These are phyloP conservation scores for Elongisporangium undulatum DNA, from an alignment of 352 stramenopile genomes.

Conservation along the genomic window DNA sequence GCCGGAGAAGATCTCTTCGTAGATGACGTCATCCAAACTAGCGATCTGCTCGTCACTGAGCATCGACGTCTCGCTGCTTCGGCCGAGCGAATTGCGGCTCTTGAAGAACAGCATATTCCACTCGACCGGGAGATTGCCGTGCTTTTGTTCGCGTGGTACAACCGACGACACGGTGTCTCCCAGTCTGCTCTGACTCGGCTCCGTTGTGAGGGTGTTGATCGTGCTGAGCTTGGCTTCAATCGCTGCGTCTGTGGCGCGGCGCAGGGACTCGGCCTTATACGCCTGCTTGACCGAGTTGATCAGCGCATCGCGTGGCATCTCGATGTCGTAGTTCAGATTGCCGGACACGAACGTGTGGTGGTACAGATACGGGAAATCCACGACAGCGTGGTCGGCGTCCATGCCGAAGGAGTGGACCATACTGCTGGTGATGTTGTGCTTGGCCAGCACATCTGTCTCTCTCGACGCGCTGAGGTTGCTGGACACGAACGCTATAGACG, in stretches of 20 bases:
- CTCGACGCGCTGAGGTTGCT: constrained; percentile 61
- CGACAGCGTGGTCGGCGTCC: constrained; percentile 61
- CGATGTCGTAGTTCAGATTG: constrained; percentile 79
- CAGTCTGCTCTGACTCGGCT: constrained; percentile 14
- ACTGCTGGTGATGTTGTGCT: constrained; percentile 52
- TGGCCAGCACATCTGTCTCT: constrained; percentile 29
- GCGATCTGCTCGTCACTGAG: constrained; percentile 12
- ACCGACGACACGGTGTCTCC: constrained; percentile 14
- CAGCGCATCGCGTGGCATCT: constrained; percentile 34
- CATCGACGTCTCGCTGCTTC: constrained; percentile 24
- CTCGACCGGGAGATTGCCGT: constrained; percentile 37
- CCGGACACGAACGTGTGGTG: constrained; percentile 80
- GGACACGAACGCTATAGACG: constrained; percentile 80
- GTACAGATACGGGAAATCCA: constrained; percentile 83
- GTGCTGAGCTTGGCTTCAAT: constrained; percentile 58
- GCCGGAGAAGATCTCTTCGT: constrained; percentile 48
- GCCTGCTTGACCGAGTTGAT: constrained; percentile 55
- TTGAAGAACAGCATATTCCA: constrained; percentile 53
- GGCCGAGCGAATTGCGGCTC: constrained; percentile 27
- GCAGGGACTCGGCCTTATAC: constrained; percentile 67
- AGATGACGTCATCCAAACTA: constrained; percentile 23
- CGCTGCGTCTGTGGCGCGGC: constrained; percentile 46
- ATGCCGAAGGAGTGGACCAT: constrained; percentile 81
- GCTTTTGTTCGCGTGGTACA: constrained; percentile 3
- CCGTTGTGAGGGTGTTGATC: constrained; percentile 14